phyloP scores from a whole-genome alignment of 257 asterid species.

The Ballota nigra region DNA sequence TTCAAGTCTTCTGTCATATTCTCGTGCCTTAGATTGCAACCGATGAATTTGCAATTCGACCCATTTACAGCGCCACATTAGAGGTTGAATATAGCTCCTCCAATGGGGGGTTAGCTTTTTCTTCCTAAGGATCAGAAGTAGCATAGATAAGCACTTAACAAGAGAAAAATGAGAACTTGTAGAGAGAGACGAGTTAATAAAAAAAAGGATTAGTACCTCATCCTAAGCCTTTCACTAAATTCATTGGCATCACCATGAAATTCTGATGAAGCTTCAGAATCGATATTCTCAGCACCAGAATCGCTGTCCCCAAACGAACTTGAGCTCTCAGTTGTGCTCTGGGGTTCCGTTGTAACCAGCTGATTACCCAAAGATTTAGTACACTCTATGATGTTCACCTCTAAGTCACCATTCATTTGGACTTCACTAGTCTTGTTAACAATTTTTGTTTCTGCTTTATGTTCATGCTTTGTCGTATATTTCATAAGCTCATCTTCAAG shows the following conservation, averaged over 20 bases:
- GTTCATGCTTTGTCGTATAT: constrained; percentile 37
- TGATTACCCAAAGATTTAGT: constrained; percentile 34
- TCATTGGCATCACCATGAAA: constrained; percentile 41
- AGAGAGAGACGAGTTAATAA: not conserved
- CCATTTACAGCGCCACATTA: constrained; percentile 91
- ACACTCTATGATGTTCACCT: constrained; percentile 45
- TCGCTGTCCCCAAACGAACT: constrained; percentile 70
- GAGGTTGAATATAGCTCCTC: constrained; percentile 59
- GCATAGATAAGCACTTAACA: not conserved
- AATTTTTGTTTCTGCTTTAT: constrained; percentile 19
- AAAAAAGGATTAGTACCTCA: constrained; percentile 42
- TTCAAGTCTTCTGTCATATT: constrained; percentile 54
- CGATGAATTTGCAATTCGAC: constrained; percentile 64
- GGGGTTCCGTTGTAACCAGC: constrained; percentile 34
- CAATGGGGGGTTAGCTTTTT: constrained; percentile 65
- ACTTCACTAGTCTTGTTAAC: constrained; percentile 30
- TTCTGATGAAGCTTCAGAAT: constrained; percentile 44
- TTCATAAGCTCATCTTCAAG: constrained; percentile 56
- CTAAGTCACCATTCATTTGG: constrained; percentile 33
- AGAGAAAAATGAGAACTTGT: not conserved
- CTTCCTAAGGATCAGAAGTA: constrained; percentile 42
- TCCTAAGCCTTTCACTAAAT: constrained; percentile 34
- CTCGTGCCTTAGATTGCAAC: constrained; percentile 43
- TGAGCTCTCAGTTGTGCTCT: constrained; percentile 62
- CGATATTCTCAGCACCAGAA: constrained; percentile 43